Base-by-base conservation (phyloP, 192 early-diverging fungal species). In the Chytriomyces confervae region DNA sequence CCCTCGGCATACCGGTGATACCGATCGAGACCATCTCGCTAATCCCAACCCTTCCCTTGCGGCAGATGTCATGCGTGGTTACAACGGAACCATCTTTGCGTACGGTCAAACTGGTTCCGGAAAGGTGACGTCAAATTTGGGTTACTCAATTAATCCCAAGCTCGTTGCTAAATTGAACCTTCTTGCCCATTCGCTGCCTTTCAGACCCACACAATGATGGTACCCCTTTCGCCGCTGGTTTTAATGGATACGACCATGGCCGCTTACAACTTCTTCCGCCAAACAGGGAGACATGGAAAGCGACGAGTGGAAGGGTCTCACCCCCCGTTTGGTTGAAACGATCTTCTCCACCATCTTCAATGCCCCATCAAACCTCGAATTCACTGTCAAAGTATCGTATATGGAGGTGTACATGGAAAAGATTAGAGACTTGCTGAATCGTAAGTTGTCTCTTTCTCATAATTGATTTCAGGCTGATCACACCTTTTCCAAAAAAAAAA, bases 401-500 rank as follows among this genome's bases (percentile, higher is more conserved):
- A 98, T 99, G 96, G 98, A 99, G 90, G 98, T 99, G 77, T 99
- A 99, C 87, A 99, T 98, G 97, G 98, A 99, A 78, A 94, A 93
- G 81, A 95, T 99, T 74, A 89, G 96, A 72, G 98, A 99, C 89
- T 82, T 99, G 79, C 87, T 99, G 50, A 94, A 95, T 82, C 93
- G 90, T 94, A 83, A 83, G 82, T 71, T 1, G 0, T 45, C 46
- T 13, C 13, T 57, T 4, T 36, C 36, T 36, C 36, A 36, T 36
- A 2, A 36, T 36, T 36, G 36, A 36, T 36, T 36, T 36, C 36
- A 36, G 36, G 36, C 36, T 36, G 36, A 36, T 36, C 1, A 2
- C 36, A 36, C 36, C 4, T 36, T 36, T 4, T 36, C 36, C 29
- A 36, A 36, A 36, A 36, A 36, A 36, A 36, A 36, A 36, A 57